Percentiles rank a stretch among this genome's conserved stretches.
Conservation (phyloP, 2,329 filamentous ascomycete genomes). For the Leptographium lundbergii region DNA sequence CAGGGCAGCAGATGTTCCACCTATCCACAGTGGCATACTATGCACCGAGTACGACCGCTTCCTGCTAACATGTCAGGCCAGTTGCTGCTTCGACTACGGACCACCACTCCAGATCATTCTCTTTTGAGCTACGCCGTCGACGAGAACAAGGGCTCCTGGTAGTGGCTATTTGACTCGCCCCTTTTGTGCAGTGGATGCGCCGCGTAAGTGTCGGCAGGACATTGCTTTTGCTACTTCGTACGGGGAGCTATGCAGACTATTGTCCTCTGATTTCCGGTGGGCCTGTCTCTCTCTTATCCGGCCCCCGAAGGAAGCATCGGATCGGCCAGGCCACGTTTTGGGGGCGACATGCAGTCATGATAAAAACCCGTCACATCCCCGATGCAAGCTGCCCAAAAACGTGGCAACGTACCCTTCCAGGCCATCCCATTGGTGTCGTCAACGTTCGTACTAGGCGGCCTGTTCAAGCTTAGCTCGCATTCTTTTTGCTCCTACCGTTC, state of each 20-base stretch:
- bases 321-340: background rate
- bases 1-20: too few relatives aligned
- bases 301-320: background rate
- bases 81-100: background rate
- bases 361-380: background rate
- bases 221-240: background rate
- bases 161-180: background rate
- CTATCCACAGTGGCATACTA: too few relatives aligned
- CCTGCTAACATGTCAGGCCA: too few relatives aligned
- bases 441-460: too few relatives aligned
- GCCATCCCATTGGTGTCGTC: background rate
- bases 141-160: background rate
- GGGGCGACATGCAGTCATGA: background rate
- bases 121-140: background rate
- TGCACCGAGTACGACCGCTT: too few relatives aligned
- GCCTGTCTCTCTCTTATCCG: background rate
- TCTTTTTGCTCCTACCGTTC: background rate
- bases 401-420: background rate
- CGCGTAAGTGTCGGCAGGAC: background rate
- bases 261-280: background rate
- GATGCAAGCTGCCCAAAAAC: background rate
- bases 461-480: background rate
- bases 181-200: background rate
- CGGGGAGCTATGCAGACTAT: too few relatives aligned
- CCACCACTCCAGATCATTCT: background rate